Base-by-base conservation (phyloP, 768 basidiomycete species). In the Peribolospora kevripleyi region DNA sequence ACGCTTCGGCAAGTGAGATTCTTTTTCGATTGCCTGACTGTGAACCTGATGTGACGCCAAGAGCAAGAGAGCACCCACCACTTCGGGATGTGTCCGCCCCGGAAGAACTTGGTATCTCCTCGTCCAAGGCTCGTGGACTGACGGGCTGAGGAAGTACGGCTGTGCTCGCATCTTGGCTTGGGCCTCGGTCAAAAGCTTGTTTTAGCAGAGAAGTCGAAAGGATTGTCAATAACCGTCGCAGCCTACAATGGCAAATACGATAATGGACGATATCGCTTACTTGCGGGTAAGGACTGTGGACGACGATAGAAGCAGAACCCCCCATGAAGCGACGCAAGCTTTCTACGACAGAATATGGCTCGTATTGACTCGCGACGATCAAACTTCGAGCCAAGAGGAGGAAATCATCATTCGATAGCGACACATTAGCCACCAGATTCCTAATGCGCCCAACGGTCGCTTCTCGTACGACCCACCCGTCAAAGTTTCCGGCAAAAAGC, bases 51-150 rank as follows among this genome's bases (percentile, higher is more conserved):
- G 25, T 25, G 25, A 25, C 25, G 25, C 25, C 25, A 25, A 25
- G 25, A 25, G 25, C 25, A 25, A 25, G 25, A 25, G 25, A 25
- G 25, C 25, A 25, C 25, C 25, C 25, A 25, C 25, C 93, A 98
- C 97, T 59, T 76, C 78, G 3, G 93, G 93, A 70, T 98, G 93
- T 46, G 85, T 91, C 42, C 93, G 75, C 36, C 93, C 91, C 36
- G 93, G 93, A n/a, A 98, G 72, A 11, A 88, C 80, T 66, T 97
- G 91, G 69, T 97, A 98, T 59, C 77, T 75, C 39, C 91, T 77
- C 46, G 85, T 67, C 81, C 84, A 95, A 8, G 77, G 72, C 67
- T 97, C 91, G 3, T 83, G 81, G 40, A 97, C 69, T 11, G 74
- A 78, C 6, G 86, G 81, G 41, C 77, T 79, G 8, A 97, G 71